Percentiles rank a stretch among this genome's conserved stretches.
phyloP scores from a whole-genome alignment of 1,284 basidiomycete species.

The Ceratobasidium sp. region DNA sequence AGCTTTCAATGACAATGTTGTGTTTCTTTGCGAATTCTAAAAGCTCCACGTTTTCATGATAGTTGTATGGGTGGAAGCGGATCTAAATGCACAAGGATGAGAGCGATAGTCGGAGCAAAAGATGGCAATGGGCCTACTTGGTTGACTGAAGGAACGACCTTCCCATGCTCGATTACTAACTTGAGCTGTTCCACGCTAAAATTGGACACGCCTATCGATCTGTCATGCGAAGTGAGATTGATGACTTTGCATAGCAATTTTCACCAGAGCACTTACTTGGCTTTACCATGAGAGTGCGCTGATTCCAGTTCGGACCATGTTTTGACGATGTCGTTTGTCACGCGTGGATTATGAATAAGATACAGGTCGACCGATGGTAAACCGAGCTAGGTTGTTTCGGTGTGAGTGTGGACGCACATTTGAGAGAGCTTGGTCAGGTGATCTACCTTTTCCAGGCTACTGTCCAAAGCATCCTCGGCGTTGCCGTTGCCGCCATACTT shows the following conservation, averaged over 20 bases:
- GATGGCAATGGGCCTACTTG: too few relatives aligned
- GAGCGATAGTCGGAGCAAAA: too few relatives aligned
- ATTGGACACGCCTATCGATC: constrained; percentile 78
- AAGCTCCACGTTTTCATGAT: constrained; percentile 60
- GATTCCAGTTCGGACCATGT: constrained; percentile 70
- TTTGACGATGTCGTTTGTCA: constrained; percentile 59
- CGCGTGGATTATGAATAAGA: constrained; percentile 65
- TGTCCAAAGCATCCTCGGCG: constrained; percentile 59
- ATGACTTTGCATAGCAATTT: too few relatives aligned
- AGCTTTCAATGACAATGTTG: constrained; percentile 72
- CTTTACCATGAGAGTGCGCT: constrained; percentile 61
- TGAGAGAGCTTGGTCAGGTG: constrained; percentile 33
- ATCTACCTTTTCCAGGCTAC: constrained; percentile 64
- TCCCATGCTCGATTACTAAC: constrained; percentile 61
- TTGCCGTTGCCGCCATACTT: constrained; percentile 58
- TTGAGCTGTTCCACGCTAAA: constrained; percentile 65
- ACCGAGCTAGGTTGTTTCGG: constrained; percentile 63
- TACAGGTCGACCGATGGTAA: constrained; percentile 74
- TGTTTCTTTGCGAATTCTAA: constrained; percentile 65
- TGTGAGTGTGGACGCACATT: background rate
- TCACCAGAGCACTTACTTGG: constrained; percentile 57
- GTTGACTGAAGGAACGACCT: constrained; percentile 71
- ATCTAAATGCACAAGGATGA: constrained; percentile 59
- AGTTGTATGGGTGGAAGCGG: constrained; percentile 73
- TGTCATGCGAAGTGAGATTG: constrained; percentile 45